Evolutionary conservation across 2,329 filamentous ascomycete species (phyloP).

Genomic region (Sporothrix inflata): DNA sequence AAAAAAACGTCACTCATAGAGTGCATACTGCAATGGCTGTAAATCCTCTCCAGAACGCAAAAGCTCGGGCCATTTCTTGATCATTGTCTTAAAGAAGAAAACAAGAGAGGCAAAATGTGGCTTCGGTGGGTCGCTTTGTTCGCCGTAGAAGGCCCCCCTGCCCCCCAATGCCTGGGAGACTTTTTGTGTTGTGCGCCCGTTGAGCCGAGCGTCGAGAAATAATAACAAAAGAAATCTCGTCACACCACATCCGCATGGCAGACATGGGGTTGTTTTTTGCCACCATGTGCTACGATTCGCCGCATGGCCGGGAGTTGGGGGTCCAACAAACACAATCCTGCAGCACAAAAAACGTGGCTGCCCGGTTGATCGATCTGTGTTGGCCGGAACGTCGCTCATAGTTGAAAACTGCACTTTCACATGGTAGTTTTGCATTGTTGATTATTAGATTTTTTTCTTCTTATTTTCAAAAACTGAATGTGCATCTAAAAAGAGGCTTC

Average conservation of each 20-base stretch:
- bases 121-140: not conserved
- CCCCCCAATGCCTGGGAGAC: not conserved
- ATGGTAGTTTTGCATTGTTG: not conserved
- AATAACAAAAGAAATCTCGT: not conserved
- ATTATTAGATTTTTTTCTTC: not conserved
- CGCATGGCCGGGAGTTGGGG: not conserved
- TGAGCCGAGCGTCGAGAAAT: not conserved
- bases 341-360: not conserved
- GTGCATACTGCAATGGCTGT: too few relatives aligned
- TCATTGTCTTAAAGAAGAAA: not conserved
- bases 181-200: not conserved
- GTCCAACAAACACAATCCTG: not conserved
- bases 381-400: not conserved
- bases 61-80: not conserved
- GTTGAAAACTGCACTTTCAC: not conserved
- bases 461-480: not conserved
- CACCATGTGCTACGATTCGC: not conserved
- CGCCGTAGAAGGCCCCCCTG: too few relatives aligned
- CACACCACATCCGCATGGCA: not conserved
- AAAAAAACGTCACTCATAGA: too few relatives aligned
- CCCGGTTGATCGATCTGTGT: conserved; percentile 4
- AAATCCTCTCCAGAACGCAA: too few relatives aligned
- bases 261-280: not conserved
- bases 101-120: not conserved
- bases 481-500: not conserved